Evolutionary conservation across 1,139 yeast genomes (phyloP), one percentile per base, ranked within the genome.

Genomic region (Sugiyamaella castrensis): DNA sequence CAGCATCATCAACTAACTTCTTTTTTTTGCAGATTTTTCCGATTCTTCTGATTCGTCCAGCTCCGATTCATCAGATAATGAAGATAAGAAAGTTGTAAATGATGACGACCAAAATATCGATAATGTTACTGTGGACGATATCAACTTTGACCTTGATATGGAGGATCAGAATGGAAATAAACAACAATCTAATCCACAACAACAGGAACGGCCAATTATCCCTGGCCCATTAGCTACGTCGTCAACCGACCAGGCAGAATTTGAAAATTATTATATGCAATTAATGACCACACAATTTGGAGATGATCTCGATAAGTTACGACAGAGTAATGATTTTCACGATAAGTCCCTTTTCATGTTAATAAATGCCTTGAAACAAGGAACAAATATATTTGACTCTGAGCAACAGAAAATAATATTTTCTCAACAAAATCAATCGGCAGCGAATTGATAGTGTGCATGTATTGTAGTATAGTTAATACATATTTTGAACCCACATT

Each of bases 281-380:
- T 49, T 69, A 34, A 66, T 67, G 53, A 68, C 74, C 2, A 49
- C 59, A 2, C 64, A 68, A 52, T 70, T 69, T 50, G 71, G 71
- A 28, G 69, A 70, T 32, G 74, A 71, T 37, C 56, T 70, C 15
- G 65, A 66, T 47, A 58, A 59, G 38, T 55, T 71, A 33, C 66
- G 74, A 11, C 60, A 66, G 46, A 63, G 70, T 33, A 63, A 65
- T 29, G 72, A 70, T 38, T 71, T 71, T 50, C 60, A 60, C n/a
- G 59, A 59, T 5, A 62, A 64, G 28, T 63, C 70, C 11, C 56
- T 71, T 43, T 61, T 60, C 13, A 57, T 67, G 44, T 57, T 71
- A 31, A 65, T 70, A 41, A 57, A 62, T 13, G 71, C 71, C 1
- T 60, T 70, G 42, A 71, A 69, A 51, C 62, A 66, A 43, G 74